Base-by-base conservation (phyloP, 1,139 yeast species). In the Scheffersomyces cryptocercus region DNA sequence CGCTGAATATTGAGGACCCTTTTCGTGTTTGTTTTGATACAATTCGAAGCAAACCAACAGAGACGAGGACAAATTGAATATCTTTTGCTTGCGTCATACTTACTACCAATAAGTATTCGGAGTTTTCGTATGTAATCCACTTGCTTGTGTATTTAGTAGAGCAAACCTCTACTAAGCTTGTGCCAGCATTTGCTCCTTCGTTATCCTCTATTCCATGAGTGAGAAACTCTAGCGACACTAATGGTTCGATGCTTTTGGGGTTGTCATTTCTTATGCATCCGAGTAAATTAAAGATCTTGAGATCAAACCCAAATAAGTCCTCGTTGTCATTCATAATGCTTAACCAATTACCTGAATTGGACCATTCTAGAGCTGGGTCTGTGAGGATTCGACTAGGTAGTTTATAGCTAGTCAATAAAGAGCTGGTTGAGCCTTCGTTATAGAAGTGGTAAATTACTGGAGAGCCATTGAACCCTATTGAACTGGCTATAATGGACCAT, bases 321-420 rank as follows among this genome's bases (percentile, higher is more conserved):
- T 60, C 65, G 3, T 43, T 44, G 29, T 48, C 52, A 45, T 61
- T 61, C 41, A 70, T 66, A 38, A 61, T 51, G 35, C 58, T 51
- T 5, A 72, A 48, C 75, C 76, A 73, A 29, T 60, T 61, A 0
- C 77, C 76, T 1, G 65, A 57, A 2, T 49, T 41, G 0, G 73
- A 63, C 77, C 77, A 73, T 28, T 44, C 14, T 6, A 64, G 33
- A n/a, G 50, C 44, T 5, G 66, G 61, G 1, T 47, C 43, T 0
- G 59, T 41, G 15, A 62, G 39, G 4, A 56, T 46, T 5, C 47
- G 42, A 4, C 45, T 43, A 6, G 65, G 62, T 6, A 66, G 48
- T 33, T 53, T 51, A 41, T 61, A 56, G 9, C 58, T 46, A 35
- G 61, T 59, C 11, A 67, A 41, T 8, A 64, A 41, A 14, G 45